Conservation (phyloP, 345 rosid genomes). For the Firmiana major region DNA sequence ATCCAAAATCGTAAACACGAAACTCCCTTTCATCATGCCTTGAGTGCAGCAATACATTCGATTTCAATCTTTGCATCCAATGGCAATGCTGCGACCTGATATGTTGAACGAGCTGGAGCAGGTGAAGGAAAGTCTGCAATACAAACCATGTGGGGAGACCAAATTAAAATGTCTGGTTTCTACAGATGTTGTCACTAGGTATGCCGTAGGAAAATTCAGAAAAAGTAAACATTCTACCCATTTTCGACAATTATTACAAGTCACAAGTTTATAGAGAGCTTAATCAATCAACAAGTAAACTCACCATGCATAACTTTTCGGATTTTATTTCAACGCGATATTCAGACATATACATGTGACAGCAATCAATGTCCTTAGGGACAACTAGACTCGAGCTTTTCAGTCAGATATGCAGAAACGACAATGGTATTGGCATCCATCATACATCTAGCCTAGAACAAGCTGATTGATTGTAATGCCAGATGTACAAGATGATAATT, state of each 20-base stretch:
- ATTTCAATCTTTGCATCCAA: slow-evolving; percentile 84
- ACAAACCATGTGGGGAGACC: neutral
- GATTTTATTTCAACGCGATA: neutral
- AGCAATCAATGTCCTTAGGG: neutral
- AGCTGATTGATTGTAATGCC: neutral
- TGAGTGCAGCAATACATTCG: slow-evolving; percentile 84
- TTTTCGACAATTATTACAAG: no score
- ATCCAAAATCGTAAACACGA: neutral
- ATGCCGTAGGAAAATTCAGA: neutral
- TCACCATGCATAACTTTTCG: neutral
- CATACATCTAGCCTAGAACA: neutral
- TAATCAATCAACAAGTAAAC: neutral
- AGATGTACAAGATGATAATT: neutral
- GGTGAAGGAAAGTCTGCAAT: slow-evolving; percentile 79
- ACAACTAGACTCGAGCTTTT: neutral
- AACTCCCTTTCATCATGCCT: slow-evolving; percentile 7
- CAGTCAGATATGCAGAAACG: neutral
- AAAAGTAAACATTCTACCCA: neutral
- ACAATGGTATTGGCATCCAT: neutral
- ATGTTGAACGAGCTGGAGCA: slow-evolving; percentile 87
- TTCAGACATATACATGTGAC: neutral
- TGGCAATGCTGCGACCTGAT: slow-evolving; percentile 95
- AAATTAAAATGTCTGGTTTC: neutral
- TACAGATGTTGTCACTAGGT: neutral
- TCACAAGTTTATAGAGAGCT: neutral